Percentiles rank a stretch among this genome's conserved stretches.
phyloP scores from a whole-genome alignment of 75 land plant genomes.

The Ceratopteris richardii region DNA sequence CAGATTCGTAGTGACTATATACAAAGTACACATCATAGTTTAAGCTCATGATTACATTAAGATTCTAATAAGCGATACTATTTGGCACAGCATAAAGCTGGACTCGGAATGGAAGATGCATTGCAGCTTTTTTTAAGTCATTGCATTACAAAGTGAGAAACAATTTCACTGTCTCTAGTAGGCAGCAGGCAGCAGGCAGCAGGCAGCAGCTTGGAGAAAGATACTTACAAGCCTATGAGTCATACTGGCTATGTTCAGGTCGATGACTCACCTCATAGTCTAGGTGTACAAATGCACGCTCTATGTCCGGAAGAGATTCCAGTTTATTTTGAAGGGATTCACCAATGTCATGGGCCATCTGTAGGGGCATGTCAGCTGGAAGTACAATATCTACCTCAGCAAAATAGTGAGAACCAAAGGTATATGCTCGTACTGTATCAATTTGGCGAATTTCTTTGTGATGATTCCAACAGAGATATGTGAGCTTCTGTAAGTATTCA shows the following conservation, averaged over 20 bases:
- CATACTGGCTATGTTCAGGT: slow-evolving; percentile 53
- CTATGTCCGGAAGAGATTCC: slow-evolving; percentile 76
- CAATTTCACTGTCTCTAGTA: too few species aligned
- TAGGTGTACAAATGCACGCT: slow-evolving; percentile 90
- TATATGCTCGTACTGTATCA: slow-evolving; percentile 95
- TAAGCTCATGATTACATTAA: too few species aligned
- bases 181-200: too few species aligned
- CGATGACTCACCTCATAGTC: slow-evolving; percentile 80
- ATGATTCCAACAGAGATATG: slow-evolving; percentile 94
- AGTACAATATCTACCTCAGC: slow-evolving; percentile 95
- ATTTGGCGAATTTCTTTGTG: slow-evolving; percentile 75
- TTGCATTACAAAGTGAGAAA: too few species aligned
- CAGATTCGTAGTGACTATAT: too few species aligned
- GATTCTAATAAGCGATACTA: too few species aligned
- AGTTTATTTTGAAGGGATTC: slow-evolving; percentile 85
- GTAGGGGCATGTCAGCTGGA: slow-evolving; percentile 64
- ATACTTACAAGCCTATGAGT: too few species aligned
- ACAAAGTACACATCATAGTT: too few species aligned
- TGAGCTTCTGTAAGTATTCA: slow-evolving; percentile 70
- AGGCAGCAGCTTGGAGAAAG: too few species aligned
- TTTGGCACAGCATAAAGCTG: too few species aligned
- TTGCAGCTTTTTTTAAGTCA: too few species aligned
- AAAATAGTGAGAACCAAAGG: slow-evolving; percentile 86
- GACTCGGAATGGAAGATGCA: too few species aligned
- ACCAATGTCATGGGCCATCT: slow-evolving; percentile 82